phyloP scores from a whole-genome alignment of 805 yeast genomes.

The Candida sphagnicola region DNA sequence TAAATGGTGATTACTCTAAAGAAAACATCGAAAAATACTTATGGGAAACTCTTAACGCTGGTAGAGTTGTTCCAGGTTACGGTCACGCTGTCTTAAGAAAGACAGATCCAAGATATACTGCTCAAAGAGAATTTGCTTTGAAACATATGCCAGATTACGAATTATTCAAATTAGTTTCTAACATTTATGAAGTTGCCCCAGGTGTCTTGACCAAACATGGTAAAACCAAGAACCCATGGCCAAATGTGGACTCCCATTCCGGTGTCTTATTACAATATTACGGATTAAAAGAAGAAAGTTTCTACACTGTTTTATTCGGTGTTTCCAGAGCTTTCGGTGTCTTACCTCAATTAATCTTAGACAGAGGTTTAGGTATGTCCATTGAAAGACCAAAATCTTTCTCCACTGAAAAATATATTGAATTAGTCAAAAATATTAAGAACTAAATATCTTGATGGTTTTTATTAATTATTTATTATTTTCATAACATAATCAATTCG shows the following conservation, averaged over 20 bases:
- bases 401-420: conserved; percentile 89
- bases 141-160: conserved; percentile 59
- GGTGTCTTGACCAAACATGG: conserved; percentile 73
- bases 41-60: conserved; percentile 68
- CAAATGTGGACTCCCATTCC: conserved; percentile 77
- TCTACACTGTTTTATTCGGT: conserved; percentile 80
- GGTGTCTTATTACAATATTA: conserved; percentile 79
- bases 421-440: conserved; percentile 56
- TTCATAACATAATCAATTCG: conserved; percentile 2
- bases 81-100: conserved; percentile 84
- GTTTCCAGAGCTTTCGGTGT: conserved; percentile 81
- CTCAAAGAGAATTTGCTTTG: conserved; percentile 66
- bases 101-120: conserved; percentile 79
- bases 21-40: conserved; percentile 60
- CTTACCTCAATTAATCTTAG: conserved; percentile 74
- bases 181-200: conserved; percentile 69
- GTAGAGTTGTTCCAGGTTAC: conserved; percentile 83
- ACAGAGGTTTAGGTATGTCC: conserved; percentile 71
- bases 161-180: conserved; percentile 62
- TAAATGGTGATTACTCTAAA: conserved; percentile 56
- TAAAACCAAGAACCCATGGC: conserved; percentile 82
- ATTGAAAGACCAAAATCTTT: conserved; percentile 84
- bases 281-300: conserved; percentile 68
- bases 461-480: conserved; percentile 7
- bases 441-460: conserved; percentile 1